Conservation (phyloP, 192 early-diverging fungal species). For the Coemansia sp. region DNA sequence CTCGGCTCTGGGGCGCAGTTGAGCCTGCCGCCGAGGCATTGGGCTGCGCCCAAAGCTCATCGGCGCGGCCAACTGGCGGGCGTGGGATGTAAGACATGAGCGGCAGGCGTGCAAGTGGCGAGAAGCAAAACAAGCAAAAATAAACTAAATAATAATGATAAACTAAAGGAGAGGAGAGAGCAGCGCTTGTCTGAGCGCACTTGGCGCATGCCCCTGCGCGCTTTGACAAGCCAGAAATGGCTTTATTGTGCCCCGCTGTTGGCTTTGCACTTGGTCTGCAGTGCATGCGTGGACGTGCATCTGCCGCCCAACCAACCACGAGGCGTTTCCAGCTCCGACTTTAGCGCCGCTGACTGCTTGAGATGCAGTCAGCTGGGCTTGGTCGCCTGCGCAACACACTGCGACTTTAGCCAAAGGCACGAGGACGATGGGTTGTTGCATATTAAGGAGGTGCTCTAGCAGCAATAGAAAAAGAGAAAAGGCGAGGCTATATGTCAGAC, state of each 20-base stretch:
- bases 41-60: conserved; percentile 26
- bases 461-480: background rate
- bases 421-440: background rate
- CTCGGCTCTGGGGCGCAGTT: background rate
- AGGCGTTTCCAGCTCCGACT: conserved; percentile 18
- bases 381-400: background rate
- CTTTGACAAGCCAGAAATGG: conserved; percentile 12
- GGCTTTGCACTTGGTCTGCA: background rate
- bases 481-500: conserved; percentile 55
- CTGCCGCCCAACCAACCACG: background rate
- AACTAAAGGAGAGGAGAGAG: conserved; percentile 3
- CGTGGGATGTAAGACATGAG: conserved; percentile 42
- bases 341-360: background rate
- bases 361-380: background rate
- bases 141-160: background rate
- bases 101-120: background rate
- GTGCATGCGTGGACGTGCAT: background rate
- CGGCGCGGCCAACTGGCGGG: conserved; percentile 30
- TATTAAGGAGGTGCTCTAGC: background rate
- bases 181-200: background rate
- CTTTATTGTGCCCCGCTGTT: background rate
- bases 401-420: background rate
- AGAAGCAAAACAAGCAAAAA: background rate
- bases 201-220: background rate
- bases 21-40: conserved; percentile 26